These are phyloP conservation scores for Nakazawaea ambrosiae DNA, from an alignment of 805 yeast genomes.

Conservation along the genomic window DNA sequence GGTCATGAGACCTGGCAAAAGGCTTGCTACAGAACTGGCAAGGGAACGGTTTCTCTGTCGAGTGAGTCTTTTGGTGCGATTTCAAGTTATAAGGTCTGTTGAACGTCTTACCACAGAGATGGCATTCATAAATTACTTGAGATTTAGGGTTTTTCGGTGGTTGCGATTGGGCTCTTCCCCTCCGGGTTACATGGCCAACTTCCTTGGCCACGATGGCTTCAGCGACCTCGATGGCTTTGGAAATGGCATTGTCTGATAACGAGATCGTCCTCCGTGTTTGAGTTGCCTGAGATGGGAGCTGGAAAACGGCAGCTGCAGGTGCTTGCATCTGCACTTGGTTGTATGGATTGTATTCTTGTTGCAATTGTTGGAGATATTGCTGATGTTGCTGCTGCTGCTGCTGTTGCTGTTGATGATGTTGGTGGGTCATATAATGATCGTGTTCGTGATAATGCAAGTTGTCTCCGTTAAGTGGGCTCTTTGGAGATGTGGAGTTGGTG, in stretches of 20 bases:
- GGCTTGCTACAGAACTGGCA: constrained; percentile 59
- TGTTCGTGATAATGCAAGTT: no score
- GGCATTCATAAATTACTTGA: constrained; percentile 27
- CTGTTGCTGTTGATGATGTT: no score
- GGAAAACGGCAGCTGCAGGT: neutral
- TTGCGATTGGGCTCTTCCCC: neutral
- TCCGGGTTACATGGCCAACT: constrained; percentile 3
- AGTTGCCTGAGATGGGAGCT: constrained; percentile 2
- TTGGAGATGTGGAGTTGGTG: neutral
- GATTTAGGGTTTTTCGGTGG: neutral
- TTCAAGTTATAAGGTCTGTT: constrained; percentile 43
- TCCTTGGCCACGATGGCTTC: constrained; percentile 11
- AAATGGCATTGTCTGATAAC: constrained; percentile 22
- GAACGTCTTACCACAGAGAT: constrained; percentile 36
- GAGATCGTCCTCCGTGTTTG: neutral
- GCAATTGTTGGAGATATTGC: neutral
- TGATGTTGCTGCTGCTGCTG: no score
- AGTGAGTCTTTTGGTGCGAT: constrained; percentile 46
- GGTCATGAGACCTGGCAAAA: constrained; percentile 73
- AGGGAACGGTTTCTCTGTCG: constrained; percentile 62
- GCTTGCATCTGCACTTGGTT: no score
- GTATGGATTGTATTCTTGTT: neutral
- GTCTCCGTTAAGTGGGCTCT: neutral
- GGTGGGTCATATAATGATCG: no score
- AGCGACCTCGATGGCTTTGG: constrained; percentile 12